Percentiles rank a stretch among this genome's conserved stretches.
Evolutionary conservation across 495 filamentous ascomycete genomes (phyloP).

Genomic region (Aspergillus leporis): DNA sequence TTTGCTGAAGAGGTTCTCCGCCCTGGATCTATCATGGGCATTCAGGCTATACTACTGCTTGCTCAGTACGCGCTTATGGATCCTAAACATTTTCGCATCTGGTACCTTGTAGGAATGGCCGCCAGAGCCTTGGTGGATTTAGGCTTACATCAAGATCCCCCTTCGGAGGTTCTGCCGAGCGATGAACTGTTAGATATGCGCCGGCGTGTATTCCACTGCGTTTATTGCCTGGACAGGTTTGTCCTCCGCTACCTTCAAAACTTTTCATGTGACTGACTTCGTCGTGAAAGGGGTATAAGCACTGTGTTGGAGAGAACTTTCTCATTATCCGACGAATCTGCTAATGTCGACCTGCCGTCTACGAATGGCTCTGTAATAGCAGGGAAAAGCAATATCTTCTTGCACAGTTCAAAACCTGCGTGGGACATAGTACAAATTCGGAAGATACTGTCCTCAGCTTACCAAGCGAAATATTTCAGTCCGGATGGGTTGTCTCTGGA

Average conservation of each 20-base stretch:
- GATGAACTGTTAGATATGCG: conserved; percentile 69
- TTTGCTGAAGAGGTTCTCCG: conserved; percentile 78
- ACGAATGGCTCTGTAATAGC: conserved; percentile 33
- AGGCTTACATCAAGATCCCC: conserved; percentile 85
- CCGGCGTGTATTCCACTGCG: conserved; percentile 79
- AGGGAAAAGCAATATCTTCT: conserved; percentile 46
- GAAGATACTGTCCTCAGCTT: conserved; percentile 75
- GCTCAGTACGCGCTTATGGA: conserved; percentile 87
- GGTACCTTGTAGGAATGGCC: conserved; percentile 87
- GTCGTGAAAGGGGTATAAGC: conserved; percentile 65
- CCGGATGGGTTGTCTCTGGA: conserved; percentile 56
- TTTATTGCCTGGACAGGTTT: conserved; percentile 85
- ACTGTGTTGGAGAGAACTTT: conserved; percentile 79
- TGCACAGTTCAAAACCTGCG: conserved; percentile 49
- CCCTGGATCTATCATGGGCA: conserved; percentile 76
- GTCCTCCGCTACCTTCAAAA: not conserved
- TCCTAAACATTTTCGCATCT: conserved; percentile 83
- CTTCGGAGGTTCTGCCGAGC: conserved; percentile 60
- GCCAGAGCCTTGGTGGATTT: conserved; percentile 82
- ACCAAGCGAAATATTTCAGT: conserved; percentile 77
- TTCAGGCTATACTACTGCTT: conserved; percentile 82
- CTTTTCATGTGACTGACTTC: conserved; percentile 9
- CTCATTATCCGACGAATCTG: conserved; percentile 89
- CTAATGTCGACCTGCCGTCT: conserved; percentile 63
- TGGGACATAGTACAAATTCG: conserved; percentile 75